Base-by-base conservation (phyloP, 2,329 filamentous ascomycete species). In the Ceratocystiopsis minuta region DNA sequence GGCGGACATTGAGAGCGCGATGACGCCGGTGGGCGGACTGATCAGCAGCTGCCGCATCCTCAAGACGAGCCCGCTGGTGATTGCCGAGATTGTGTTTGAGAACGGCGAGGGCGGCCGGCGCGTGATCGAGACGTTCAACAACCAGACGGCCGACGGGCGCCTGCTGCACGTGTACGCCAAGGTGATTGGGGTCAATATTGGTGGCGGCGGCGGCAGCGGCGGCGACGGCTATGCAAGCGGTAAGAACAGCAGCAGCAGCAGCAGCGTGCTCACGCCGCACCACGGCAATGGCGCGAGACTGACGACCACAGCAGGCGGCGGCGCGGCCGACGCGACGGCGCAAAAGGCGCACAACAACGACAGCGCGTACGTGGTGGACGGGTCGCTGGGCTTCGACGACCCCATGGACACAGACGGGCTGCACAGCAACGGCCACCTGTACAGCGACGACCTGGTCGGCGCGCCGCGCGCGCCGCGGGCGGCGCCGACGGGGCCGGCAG, bases 1-100 rank as follows among this genome's bases (percentile, higher is more conserved):
- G 2, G 80, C 79, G 28, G 83, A 90, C 53, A 84, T 90, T 45
- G 80, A 86, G 63, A 81, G 78, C 51, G 83, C 83, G 43, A 77
- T 90, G 74, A 71, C 68, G n/a, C 75, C 75, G 0, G 63, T 82
- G n/a, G 80, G 79, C 34, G 80, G 79, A 28, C 66, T 77, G 46
- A 68, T 85, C 52, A 54, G 70, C 18, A 73, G 70, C 52, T 88
- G 82, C 60, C 70, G 66, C 33, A 61, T 90, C 34, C 59, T 85
- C 43, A 75, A 78, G 54, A 67, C 75, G 4, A 62, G 63, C 24
- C 83, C 84, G 0, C 77, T 79, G 4, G 74, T 90, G 40, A 77
- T 86, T 53, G 80, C 79, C 17, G 83, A 90, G 60, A 74, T 90
- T 54, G 67, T 78, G 5, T 86, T 88, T 54, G 68, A 75, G 48